Evolutionary conservation across 208 protist genomes (phyloP), one percentile per base, ranked within the genome.

Genomic region (Naegleria gruberi): DNA sequence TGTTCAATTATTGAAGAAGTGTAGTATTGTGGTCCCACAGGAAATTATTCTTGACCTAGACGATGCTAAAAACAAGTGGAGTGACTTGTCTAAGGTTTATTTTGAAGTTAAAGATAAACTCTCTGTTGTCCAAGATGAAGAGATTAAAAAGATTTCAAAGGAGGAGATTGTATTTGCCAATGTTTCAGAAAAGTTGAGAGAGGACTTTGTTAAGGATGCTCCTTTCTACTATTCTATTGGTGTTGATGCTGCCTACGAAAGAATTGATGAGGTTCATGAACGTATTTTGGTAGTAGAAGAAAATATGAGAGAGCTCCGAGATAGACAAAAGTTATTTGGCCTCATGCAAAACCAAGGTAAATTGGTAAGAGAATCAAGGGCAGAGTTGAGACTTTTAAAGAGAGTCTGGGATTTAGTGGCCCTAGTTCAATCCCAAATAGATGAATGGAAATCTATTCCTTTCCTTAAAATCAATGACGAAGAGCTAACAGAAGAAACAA

Each of bases 401-500:
- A 47, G 51, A 41, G 65, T 96, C 8, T 96, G 94, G 94, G 94
- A 96, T 90, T 90, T 92, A 87, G 90, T 91, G 23, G 41, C 42
- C 45, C 81, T 94, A 34, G 90, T 94, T 19, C 40, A 77, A 26
- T 89, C 46, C 55, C 90, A 93, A 77, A 92, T 95, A 73, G 81
- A 86, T 37, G 89, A 55, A 46, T 96, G 94, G 94, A 92, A 92
- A 83, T 91, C 74, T 30, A 87, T 91, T n/a, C 89, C 89, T 57
- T 96, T 93, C 93, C 42, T 91, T 19, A 51, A 92, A 10, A 94
- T 96, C 77, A 90, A 96, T 77, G 92, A 91, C 7, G 91, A 94
- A 45, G 65, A 57, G 34, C 94, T 97, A 84, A 93, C 95, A 65
- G 92, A 96, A 30, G 91, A 96, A 74, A 91, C 88, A 74, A 95